Base-by-base conservation (phyloP, 78 protist genomes). In the slime mould (Dictyostelium discoideum) region DNA sequence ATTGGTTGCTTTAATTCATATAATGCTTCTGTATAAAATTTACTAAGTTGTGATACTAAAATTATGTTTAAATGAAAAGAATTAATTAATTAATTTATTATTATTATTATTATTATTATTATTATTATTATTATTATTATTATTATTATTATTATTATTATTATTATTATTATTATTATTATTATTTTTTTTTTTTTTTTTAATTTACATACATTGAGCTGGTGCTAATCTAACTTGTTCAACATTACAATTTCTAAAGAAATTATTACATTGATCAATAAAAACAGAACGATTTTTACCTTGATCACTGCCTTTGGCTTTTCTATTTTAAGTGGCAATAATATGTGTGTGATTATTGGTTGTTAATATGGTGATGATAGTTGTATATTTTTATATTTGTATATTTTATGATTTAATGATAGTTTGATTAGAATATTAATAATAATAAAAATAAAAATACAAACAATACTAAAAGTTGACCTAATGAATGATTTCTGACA, bases 391-490 rank as follows among this genome's bases (percentile, higher is more conserved):
- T n/a, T n/a, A n/a, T n/a, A n/a, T n/a, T n/a, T n/a, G n/a, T n/a
- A 11, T 1, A 42, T 5, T 46, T 9, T 46, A 46, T 44, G 20
- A 14, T 32, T 32, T 32, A 32, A 32, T 32, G 37, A 32, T 32
- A 32, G 37, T 32, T 0, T 1, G 37, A 32, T 32, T 32, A 32
- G 0, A 1, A 32, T 32, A 32, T 32, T 32, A 32, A 32, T 10
- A 10, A 46, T 46, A 10, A 46, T 46, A 10, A 16, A 20, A 16
- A 20, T 24, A n/a, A 11, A 42, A 5, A 46, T 32, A 93, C 92
- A 76, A 77, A 93, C 96, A 93, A 85, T 16, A 93, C 90, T 78
- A 65, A 86, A 40, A 87, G 92, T 18, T 86, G 87, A 63, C 93
- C 96, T 13, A 93, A 26, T 18, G 96, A 85, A 9, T 93, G 86